Base-by-base conservation (phyloP, 2,329 filamentous ascomycete genomes). In the Colletotrichum incanum region DNA sequence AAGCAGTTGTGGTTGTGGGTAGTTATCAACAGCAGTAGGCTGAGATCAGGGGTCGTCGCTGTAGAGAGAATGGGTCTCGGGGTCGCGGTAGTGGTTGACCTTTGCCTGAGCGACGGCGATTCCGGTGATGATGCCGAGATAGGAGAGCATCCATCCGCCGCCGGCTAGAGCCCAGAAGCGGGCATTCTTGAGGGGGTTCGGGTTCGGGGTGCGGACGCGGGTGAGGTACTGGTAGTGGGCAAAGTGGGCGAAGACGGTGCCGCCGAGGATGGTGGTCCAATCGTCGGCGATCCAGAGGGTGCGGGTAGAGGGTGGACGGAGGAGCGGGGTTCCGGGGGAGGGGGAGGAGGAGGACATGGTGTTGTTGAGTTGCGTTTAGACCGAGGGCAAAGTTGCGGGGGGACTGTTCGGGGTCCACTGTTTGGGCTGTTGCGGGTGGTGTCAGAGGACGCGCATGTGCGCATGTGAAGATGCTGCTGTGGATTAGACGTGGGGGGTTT, bases 101-200 rank as follows among this genome's bases (percentile, higher is more conserved):
- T 67, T 66, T 68, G 64, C 72, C 39, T 72, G 64, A 12, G 68
- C 63, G 49, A 75, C 34, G 65, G 72, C 73, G 52, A 74, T 67
- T 50, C 61, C 26, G 49, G 69, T 70, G 66, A 62, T 66, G 66
- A 67, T 64, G 65, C 49, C 60, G 69, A 74, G 62, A 65, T 75
- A 74, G 39, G 67, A 64, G 72, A 74, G 43, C 71, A 74, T 74
- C 73, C 73, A 74, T 65, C 66, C 71, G 37, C 73, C 73, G 23
- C 71, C 58, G 31, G 66, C 71, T 73, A 73, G 28, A 37, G 71
- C 71, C 73, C 71, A 74, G 63, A 73, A 74, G 62, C 73, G 70
- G 70, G 73, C 73, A 73, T 74, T 74, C 71, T 72, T 74, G 41
- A 75, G 28, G 20, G 64, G 49, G 60, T 74, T 73, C 43, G 73